These are phyloP conservation scores for Globisporangium heterothallicum DNA, from an alignment of 352 stramenopile species.

Conservation along the genomic window DNA sequence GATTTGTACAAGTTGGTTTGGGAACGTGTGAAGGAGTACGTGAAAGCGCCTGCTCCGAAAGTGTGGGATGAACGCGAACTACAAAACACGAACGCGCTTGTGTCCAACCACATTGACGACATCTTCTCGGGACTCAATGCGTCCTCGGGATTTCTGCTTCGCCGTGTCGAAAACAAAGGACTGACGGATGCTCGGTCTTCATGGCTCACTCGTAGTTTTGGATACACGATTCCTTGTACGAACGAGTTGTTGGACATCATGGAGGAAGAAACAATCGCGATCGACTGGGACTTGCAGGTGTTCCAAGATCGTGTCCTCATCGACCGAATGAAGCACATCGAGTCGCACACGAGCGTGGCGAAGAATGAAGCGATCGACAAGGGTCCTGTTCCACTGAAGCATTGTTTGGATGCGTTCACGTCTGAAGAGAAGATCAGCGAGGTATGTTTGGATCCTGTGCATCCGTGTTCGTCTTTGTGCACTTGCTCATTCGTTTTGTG, in stretches of 20 bases:
- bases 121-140: constrained; percentile 75
- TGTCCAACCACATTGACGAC: constrained; percentile 73
- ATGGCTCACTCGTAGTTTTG: constrained; percentile 80
- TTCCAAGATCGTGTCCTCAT: constrained; percentile 80
- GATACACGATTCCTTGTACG: constrained; percentile 75
- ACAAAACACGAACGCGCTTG: constrained; percentile 23
- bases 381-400: constrained; percentile 71
- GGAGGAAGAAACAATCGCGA: constrained; percentile 83
- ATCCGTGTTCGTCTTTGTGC: not conserved
- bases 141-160: constrained; percentile 72
- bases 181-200: constrained; percentile 70
- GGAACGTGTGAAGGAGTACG: constrained; percentile 79
- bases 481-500: not conserved
- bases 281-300: constrained; percentile 82
- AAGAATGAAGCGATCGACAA: constrained; percentile 87
- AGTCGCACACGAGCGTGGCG: constrained; percentile 73
- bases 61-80: constrained; percentile 30
- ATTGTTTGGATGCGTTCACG: constrained; percentile 84
- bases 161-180: constrained; percentile 79
- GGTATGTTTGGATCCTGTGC: constrained; percentile 13
- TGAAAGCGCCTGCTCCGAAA: constrained; percentile 36
- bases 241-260: constrained; percentile 68
- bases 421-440: constrained; percentile 85
- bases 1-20: constrained; percentile 81
- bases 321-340: constrained; percentile 84